These are phyloP conservation scores for Margaritispora aquatica DNA, from an alignment of 495 filamentous ascomycete species.

Conservation along the genomic window DNA sequence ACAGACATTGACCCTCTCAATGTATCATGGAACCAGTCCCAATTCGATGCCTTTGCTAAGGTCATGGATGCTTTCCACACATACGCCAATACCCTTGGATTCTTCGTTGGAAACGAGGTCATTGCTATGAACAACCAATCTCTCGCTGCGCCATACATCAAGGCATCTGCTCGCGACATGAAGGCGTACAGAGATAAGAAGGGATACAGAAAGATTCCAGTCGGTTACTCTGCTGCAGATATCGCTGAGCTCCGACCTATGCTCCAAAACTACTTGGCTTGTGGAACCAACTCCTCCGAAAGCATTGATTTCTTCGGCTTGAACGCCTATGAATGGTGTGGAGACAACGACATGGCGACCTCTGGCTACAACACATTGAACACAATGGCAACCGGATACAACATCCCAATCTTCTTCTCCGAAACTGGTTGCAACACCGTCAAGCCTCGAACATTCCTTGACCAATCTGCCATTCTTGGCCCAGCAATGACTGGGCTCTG, in stretches of 20 bases:
- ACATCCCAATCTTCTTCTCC: constrained; percentile 80
- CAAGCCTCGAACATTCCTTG: constrained; percentile 63
- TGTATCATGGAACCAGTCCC: constrained; percentile 63
- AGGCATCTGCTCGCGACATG: constrained; percentile 73
- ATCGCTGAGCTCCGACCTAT: constrained; percentile 74
- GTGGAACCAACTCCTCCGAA: constrained; percentile 60
- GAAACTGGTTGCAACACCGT: constrained; percentile 73
- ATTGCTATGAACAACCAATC: constrained; percentile 56
- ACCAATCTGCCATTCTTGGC: constrained; percentile 74
- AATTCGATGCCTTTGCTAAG: constrained; percentile 56
- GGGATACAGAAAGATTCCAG: constrained; percentile 73
- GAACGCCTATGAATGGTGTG: constrained; percentile 89
- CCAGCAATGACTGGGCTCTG: constrained; percentile 64
- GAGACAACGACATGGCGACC: constrained; percentile 48
- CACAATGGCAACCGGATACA: constrained; percentile 43
- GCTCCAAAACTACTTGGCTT: constrained; percentile 85
- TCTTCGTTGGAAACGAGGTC: constrained; percentile 87
- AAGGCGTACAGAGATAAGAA: constrained; percentile 75
- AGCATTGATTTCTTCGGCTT: constrained; percentile 77
- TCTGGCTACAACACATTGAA: constrained; percentile 70
- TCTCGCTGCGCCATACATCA: constrained; percentile 69
- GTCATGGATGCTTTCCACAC: constrained; percentile 75
- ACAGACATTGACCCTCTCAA: constrained; percentile 69
- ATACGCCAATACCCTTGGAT: constrained; percentile 74
- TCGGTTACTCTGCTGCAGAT: constrained; percentile 89